A percentile compares a stretch with the other conserved stretches of the same genome.
These are phyloP conservation scores for Plantago coronopus DNA, from an alignment of 305 asterid genomes.

Conservation along the genomic window DNA sequence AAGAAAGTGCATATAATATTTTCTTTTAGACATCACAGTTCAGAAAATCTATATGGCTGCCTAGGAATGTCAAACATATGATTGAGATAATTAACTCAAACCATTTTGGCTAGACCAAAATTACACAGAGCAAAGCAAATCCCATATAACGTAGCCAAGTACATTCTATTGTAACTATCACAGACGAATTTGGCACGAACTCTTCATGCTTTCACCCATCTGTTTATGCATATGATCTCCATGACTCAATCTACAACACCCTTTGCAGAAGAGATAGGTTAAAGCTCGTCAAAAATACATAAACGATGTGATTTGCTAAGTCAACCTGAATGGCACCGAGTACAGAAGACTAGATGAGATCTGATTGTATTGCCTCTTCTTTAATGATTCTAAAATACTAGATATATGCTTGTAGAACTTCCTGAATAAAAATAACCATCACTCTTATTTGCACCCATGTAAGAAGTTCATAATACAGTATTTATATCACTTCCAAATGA, in stretches of 20 bases:
- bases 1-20: neutral
- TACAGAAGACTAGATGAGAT: too few relatives aligned
- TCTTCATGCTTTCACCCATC: too few relatives aligned
- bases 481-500: too few relatives aligned
- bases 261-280: neutral
- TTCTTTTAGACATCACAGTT: neutral
- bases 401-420: neutral
- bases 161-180: conserved; percentile 1
- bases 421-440: too few relatives aligned
- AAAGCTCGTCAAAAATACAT: neutral
- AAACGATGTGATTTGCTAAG: neutral
- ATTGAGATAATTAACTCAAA: neutral
- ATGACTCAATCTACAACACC: neutral
- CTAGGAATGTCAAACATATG: neutral
- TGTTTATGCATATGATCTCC: too few relatives aligned
- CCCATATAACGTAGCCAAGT: neutral
- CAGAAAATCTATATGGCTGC: neutral
- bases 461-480: too few relatives aligned
- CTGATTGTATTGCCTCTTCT: neutral
- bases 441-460: too few relatives aligned
- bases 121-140: conserved; percentile 5
- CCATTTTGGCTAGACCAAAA: neutral
- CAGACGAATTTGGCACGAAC: too few relatives aligned
- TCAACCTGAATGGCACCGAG: neutral
- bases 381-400: neutral